Base-by-base conservation (phyloP, 805 yeast species). In the Myxozyma lipomycoides region DNA sequence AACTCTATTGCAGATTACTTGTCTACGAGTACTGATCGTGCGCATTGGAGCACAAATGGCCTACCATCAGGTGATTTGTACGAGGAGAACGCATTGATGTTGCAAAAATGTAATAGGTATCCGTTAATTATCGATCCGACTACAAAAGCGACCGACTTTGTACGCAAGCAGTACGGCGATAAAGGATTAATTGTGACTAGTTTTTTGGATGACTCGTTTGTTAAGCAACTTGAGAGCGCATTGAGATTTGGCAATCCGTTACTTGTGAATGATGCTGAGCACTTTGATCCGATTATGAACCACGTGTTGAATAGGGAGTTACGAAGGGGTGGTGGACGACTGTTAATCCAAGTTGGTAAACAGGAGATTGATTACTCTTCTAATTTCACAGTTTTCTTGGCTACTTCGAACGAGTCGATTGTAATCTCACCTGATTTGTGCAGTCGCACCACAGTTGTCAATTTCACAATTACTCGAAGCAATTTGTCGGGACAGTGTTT, bases 241-340 rank as follows among this genome's bases (percentile, higher is more conserved):
- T 64, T 90, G 24, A 72, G 93, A 56, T 90, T 90, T 72, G 97
- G 98, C 3, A 88, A 86, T 2, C 61, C 78, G 0, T 70, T 91
- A 5, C 62, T 90, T 12, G 74, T 91, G 17, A 79, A 79, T 58
- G 91, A 91, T 67, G 89, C 90, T 2, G 97, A 91, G 62, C 70
- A 75, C 57, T 82, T 78, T 62, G 91, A 91, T 63, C 95, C 96
- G 0, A 68, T 86, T 5, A 62, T 91, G 9, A 78, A 78, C 49
- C 73, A 84, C 0, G 66, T 91, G 1, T 65, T 91, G 43, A 73
- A 78, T 41, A 71, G 73, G 28, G 95, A 88, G 51, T 73, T 78
- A 35, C 74, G 74, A 25, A 70, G 73, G 25, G 73, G 81, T 25
- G 96, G 96, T 2, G 93, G 93, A 0, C 72, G 96, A 41, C 65